Evolutionary conservation across 257 asterid species (phyloP), one percentile per base, ranked within the genome.

Genomic region (Solanum pimpinellifolium): DNA sequence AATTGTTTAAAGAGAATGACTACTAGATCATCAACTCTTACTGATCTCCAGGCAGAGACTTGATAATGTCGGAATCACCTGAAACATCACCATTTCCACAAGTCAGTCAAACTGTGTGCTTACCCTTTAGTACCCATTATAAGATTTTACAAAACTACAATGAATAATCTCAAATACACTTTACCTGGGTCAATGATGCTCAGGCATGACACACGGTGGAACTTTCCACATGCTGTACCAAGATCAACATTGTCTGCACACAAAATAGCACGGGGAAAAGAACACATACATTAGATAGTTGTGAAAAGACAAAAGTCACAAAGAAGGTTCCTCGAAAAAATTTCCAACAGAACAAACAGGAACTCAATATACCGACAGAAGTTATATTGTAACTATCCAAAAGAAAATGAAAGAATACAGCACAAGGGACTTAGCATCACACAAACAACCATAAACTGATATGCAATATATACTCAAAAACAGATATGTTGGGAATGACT

Each of bases 41-140:
- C 29, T 91, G 95, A 87, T 91, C 97, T 23, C 92, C 91, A 0
- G 98, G 94, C 73, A 95, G 86, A 68, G 90, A 89, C 84, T 93
- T 95, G 92, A 94, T 95, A 86, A 95, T 94, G 84, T 94, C 97
- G 5, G 96, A 95, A 92, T 95, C 98, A 89, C 97, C 97, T 93
- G 92, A 37, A 59, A 74, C 76, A 84, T 75, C 33, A 21, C 3
- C 42, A 11, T 9, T 23, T 49, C 59, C 31, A 80, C n/a, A 66
- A 73, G 78, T 72, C 52, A 73, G 68, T 16, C 27, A 60, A 87
- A 72, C 70, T n/a, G 69, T 27, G 20, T 27, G 42, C 69, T 80
- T 7, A n/a, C 44, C 29, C 29, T 10, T 18, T 18, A 47, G 29
- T 47, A 27, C 27, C 6, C 44, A 18, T 37, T 29, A 29, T 16